phyloP scores from a whole-genome alignment of 2,329 filamentous ascomycete genomes.

The Phyllosticta paracitricarpa region DNA sequence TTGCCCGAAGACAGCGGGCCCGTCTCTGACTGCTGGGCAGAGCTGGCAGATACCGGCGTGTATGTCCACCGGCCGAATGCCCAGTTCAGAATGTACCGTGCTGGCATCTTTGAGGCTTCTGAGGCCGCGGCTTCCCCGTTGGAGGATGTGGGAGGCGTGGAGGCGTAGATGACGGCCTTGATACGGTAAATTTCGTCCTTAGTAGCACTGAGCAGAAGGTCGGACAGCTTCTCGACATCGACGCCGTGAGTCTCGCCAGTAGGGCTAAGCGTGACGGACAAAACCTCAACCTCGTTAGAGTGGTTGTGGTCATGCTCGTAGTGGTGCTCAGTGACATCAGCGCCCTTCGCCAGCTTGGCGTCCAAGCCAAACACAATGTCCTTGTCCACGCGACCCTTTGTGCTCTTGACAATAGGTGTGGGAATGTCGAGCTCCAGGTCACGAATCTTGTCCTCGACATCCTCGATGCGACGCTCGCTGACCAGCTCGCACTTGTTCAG shows the following conservation, averaged over 20 bases:
- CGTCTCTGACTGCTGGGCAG: conserved; percentile 11
- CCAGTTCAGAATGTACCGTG: conserved; percentile 89
- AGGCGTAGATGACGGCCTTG: conserved; percentile 55
- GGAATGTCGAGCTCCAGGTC: conserved; percentile 68
- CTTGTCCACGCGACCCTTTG: conserved; percentile 66
- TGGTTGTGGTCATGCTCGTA: conserved; percentile 45
- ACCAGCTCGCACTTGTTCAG: conserved; percentile 88
- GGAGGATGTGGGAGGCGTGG: conserved; percentile 37
- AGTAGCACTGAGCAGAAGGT: conserved; percentile 60
- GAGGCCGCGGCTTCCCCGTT: conserved; percentile 27
- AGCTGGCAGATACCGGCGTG: conserved; percentile 44
- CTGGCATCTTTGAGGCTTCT: conserved; percentile 29
- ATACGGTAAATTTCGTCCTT: conserved; percentile 96
- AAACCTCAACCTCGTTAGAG: conserved; percentile 78
- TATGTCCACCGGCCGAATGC: conserved; percentile 95
- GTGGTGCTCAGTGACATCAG: conserved; percentile 25
- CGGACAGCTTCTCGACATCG: conserved; percentile 50
- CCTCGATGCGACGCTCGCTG: conserved; percentile 63
- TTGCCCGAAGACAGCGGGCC: conserved; percentile 17
- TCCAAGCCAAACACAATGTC: conserved; percentile 82
- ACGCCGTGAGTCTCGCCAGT: conserved; percentile 40
- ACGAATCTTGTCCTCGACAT: conserved; percentile 66
- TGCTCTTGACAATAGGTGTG: conserved; percentile 74
- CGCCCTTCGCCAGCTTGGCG: conserved; percentile 55
- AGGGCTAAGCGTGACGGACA: conserved; percentile 63